A percentile compares a stretch with the other conserved stretches of the same genome.
phyloP scores from a whole-genome alignment of 2,329 filamentous ascomycete genomes.

The Ophiocordyceps camponoti-floridani region DNA sequence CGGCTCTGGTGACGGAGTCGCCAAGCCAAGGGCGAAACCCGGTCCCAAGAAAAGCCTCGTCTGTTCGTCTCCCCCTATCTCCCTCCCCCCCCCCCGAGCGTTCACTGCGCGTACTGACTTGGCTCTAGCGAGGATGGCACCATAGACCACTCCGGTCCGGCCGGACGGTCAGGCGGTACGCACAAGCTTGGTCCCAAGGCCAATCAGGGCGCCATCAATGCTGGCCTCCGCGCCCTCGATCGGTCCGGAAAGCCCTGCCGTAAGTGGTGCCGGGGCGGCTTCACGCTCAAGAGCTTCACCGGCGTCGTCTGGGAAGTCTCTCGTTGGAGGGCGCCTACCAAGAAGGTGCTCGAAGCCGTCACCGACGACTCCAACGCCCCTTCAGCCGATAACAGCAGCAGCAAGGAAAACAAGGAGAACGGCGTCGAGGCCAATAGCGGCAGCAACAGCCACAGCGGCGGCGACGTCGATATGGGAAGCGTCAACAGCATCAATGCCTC shows the following conservation, averaged over 20 bases:
- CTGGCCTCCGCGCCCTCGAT: conserved; percentile 83
- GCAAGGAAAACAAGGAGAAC: conserved; percentile 49
- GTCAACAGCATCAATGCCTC: conserved; percentile 30
- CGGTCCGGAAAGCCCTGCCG: conserved; percentile 82
- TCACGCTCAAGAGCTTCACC: conserved; percentile 83
- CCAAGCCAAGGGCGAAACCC: conserved; percentile 70
- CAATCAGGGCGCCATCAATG: conserved; percentile 94
- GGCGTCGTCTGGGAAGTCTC: conserved; percentile 67
- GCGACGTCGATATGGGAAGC: conserved; percentile 35
- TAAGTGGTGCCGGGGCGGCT: conserved; percentile 71
- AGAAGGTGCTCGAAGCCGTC: conserved; percentile 26
- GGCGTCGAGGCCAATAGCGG: conserved; percentile 29
- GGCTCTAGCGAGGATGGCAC: conserved; percentile 40
- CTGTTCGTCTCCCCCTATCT: conserved; percentile 24
- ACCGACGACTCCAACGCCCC: conserved; percentile 26
- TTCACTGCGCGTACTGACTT: conserved; percentile 6
- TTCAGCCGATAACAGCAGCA: conserved; percentile 32
- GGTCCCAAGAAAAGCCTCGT: conserved; percentile 92
- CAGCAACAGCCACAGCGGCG: conserved; percentile 22
- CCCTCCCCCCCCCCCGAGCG: conserved; percentile 1
- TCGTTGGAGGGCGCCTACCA: conserved; percentile 64
- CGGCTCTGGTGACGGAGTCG: conserved; percentile 37
- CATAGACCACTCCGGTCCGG: conserved; percentile 33
- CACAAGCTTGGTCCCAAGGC: conserved; percentile 93
- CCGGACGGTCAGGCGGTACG: conserved; percentile 29